Evolutionary conservation across 2,329 filamentous ascomycete genomes (phyloP).

Genomic region (Orbilia quercus): DNA sequence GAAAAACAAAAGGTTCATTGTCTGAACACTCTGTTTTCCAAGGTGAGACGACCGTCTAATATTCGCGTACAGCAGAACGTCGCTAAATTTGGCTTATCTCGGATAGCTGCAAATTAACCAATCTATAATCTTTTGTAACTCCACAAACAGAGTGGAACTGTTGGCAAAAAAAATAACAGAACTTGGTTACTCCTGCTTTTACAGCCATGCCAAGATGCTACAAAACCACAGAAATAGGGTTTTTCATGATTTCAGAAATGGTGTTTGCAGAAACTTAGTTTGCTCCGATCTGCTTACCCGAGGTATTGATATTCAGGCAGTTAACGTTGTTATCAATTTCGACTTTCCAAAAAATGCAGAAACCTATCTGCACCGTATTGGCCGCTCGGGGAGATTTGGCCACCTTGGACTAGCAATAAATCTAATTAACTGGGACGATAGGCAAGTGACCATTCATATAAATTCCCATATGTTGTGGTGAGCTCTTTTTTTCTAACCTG

Average conservation of each 20-base stretch:
- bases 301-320: slow-evolving; percentile 98
- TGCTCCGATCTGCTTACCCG: slow-evolving; percentile 97
- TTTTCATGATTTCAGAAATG: slow-evolving; percentile 98
- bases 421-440: slow-evolving; percentile 98
- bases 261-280: slow-evolving; percentile 96
- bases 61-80: slow-evolving; percentile 3
- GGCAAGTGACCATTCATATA: slow-evolving; percentile 43
- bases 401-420: slow-evolving; percentile 98
- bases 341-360: slow-evolving; percentile 99
- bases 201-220: slow-evolving; percentile 97
- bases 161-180: slow-evolving; percentile 99
- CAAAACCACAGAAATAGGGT: slow-evolving; percentile 97
- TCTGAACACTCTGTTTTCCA: slow-evolving; percentile 97
- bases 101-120: slow-evolving; percentile 92
- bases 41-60: slow-evolving; percentile 63
- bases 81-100: not conserved
- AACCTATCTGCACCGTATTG: slow-evolving; percentile 97
- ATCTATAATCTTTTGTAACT: slow-evolving; percentile 99
- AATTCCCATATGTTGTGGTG: not conserved
- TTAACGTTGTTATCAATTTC: slow-evolving; percentile 99
- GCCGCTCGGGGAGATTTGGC: slow-evolving; percentile 95
- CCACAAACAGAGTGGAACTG: slow-evolving; percentile 95
- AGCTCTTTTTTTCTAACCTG: not conserved
- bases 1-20: slow-evolving; percentile 99
- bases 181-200: slow-evolving; percentile 98